phyloP scores from a whole-genome alignment of 1,139 yeast genomes.

The Groenewaldozyma auringiensis region DNA sequence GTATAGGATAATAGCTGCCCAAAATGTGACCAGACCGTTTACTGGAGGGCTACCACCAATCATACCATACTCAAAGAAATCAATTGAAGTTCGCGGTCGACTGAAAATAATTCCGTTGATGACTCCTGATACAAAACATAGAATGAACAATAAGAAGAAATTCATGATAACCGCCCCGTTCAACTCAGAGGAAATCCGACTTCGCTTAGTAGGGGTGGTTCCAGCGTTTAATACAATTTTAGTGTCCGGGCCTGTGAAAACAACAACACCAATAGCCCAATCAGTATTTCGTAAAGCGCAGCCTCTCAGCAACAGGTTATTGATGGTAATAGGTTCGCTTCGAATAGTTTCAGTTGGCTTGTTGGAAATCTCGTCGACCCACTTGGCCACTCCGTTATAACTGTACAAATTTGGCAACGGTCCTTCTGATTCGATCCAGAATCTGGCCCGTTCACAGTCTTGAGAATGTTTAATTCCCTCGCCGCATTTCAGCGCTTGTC shows the following conservation, averaged over 20 bases:
- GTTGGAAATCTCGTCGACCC: slow-evolving; percentile 28
- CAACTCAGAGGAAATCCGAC: slow-evolving; percentile 75
- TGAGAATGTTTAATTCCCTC: slow-evolving; percentile 53
- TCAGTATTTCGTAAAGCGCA: slow-evolving; percentile 80
- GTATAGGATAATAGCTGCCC: slow-evolving; percentile 81
- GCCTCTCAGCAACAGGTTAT: slow-evolving; percentile 80
- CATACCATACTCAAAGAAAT: slow-evolving; percentile 63
- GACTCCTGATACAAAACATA: slow-evolving; percentile 78
- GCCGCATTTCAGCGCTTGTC: slow-evolving; percentile 68
- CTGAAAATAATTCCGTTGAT: slow-evolving; percentile 69
- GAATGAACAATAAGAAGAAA: slow-evolving; percentile 60
- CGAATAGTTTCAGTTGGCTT: slow-evolving; percentile 19
- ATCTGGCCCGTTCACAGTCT: slow-evolving; percentile 67
- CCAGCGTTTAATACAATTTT: slow-evolving; percentile 94
- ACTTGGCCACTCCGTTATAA: slow-evolving; percentile 79
- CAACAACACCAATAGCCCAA: slow-evolving; percentile 86
- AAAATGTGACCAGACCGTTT: slow-evolving; percentile 78
- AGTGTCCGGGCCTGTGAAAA: slow-evolving; percentile 85
- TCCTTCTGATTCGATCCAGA: slow-evolving; percentile 85
- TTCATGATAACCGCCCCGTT: slow-evolving; percentile 76
- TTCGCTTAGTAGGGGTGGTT: slow-evolving; percentile 79
- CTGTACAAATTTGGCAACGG: slow-evolving; percentile 78
- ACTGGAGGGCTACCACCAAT: slow-evolving; percentile 59
- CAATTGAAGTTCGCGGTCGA: slow-evolving; percentile 47
- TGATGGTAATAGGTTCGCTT: slow-evolving; percentile 67